These are phyloP conservation scores for Coemansia sp. DNA, from an alignment of 192 early-diverging fungal species.

Conservation along the genomic window DNA sequence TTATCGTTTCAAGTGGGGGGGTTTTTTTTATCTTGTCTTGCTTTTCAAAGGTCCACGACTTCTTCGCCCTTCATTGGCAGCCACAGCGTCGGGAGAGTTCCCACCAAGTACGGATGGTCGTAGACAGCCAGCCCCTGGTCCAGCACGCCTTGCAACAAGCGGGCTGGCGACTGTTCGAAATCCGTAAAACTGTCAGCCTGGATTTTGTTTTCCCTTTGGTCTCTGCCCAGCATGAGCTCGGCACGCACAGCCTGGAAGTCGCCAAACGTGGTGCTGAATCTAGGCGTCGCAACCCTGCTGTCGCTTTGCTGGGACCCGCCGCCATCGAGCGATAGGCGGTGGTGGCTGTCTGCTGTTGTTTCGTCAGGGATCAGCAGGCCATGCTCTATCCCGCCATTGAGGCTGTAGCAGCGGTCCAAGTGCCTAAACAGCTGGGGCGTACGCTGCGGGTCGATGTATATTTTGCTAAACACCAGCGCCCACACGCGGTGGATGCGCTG, in stretches of 20 bases:
- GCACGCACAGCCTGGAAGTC: conserved; percentile 26
- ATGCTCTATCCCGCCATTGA: conserved; percentile 9
- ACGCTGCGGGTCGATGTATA: conserved; percentile 46
- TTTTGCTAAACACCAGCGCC: conserved; percentile 32
- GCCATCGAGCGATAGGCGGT: conserved; percentile 2
- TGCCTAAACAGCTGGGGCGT: conserved; percentile 28
- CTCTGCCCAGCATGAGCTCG: conserved; percentile 47
- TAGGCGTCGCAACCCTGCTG: conserved; percentile 9
- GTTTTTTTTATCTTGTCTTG: too few relatives aligned
- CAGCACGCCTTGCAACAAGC: conserved; percentile 65
- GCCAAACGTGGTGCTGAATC: conserved; percentile 44
- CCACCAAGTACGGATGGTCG: conserved; percentile 64
- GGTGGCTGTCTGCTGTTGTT: conserved; percentile 7
- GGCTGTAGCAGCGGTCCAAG: conserved; percentile 43
- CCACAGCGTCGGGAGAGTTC: conserved; percentile 70
- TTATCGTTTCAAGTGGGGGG: too few relatives aligned
- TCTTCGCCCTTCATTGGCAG: conserved; percentile 54
- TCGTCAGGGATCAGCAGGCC: conserved; percentile 1
- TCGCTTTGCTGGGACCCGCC: background rate
- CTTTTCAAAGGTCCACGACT: too few relatives aligned
- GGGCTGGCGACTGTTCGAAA: conserved; percentile 71
- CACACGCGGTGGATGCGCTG: conserved; percentile 1
- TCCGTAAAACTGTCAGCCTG: conserved; percentile 67
- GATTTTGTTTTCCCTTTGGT: conserved; percentile 65
- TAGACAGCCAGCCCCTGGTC: conserved; percentile 70